Evolutionary conservation across 2,329 filamentous ascomycete species (phyloP), one percentile per base, ranked within the genome.

Genomic region (Pyricularia pennisetigena): DNA sequence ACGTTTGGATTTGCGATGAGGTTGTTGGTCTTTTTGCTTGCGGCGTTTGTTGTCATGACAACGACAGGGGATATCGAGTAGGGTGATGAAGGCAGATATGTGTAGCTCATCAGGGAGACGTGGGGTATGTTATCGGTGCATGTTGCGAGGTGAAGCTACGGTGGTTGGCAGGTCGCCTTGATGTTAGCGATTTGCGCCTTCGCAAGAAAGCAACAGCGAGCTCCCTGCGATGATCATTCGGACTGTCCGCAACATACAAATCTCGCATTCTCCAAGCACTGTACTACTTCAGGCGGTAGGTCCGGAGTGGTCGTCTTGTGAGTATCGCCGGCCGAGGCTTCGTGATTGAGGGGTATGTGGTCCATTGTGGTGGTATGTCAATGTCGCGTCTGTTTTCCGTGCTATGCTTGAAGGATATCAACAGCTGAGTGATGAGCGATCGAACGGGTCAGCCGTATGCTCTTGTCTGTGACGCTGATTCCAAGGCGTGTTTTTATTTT

Each of bases 21-120:
- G 77, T 97, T 97, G 73, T 88, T 86, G 32, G 88, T 93, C 80
- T 94, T 95, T 73, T 88, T 90, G 49, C 90, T 92, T 68, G 88
- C 86, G 0, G 89, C 88, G 73, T 93, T 93, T 64, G 91, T 96
- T 68, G 95, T 98, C 91, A 94, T 94, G 83, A 98, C 90, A 76
- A 98, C 96, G 71, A 93, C 90, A n/a, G 93, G 90, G n/a, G 82
- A 79, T 67, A 84, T 76, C 57, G 86, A 85, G 78, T 88, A 90
- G 57, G 88, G 89, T 20, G 91, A 92, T 6, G 85, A 88, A 57
- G 93, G 90, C 26, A 99, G 90, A 80, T 97, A 98, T 75, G 95
- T 98, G 82, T 98, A 98, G 83, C 97, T 97, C 95, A 99, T 99
- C 72, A 99, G 88, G 54, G 93, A 96, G 72, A 98, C 92, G 78